phyloP scores from a whole-genome alignment of 805 yeast genomes.

The Saccharomycopsis vini region DNA sequence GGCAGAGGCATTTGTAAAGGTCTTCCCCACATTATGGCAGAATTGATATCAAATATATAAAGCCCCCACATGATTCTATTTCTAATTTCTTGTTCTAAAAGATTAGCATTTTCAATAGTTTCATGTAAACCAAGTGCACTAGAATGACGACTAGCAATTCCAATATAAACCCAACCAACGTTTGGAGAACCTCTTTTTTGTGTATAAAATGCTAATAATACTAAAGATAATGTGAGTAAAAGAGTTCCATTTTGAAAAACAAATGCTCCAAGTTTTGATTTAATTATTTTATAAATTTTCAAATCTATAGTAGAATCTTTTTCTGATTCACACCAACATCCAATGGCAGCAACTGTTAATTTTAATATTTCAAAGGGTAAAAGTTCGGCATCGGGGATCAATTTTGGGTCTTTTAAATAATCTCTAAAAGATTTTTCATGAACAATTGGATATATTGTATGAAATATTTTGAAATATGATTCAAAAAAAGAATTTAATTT shows the following conservation, averaged over 20 bases:
- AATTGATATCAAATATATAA: constrained; percentile 53
- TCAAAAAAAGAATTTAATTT: constrained; percentile 30
- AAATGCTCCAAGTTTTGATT: constrained; percentile 33
- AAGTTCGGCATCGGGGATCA: constrained; percentile 23
- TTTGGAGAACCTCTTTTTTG: constrained; percentile 60
- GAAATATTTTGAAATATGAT: constrained; percentile 50
- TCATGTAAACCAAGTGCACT: constrained; percentile 42
- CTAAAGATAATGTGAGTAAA: constrained; percentile 42
- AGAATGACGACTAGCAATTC: constrained; percentile 60
- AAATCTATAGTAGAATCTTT: constrained; percentile 39
- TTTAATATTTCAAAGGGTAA: constrained; percentile 35
- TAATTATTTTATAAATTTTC: constrained; percentile 47
- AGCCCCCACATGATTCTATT: constrained; percentile 64
- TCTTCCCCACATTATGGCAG: constrained; percentile 56
- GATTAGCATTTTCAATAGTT: constrained; percentile 25
- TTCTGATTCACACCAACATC: constrained; percentile 60
- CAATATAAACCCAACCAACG: constrained; percentile 61
- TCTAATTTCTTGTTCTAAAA: constrained; percentile 43
- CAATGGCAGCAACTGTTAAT: constrained; percentile 54
- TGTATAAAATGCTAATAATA: constrained; percentile 49
- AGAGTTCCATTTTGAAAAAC: constrained; percentile 55
- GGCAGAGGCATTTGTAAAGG: constrained; percentile 46
- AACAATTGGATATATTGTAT: constrained; percentile 53
- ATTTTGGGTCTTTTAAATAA: constrained; percentile 34
- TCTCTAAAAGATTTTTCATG: constrained; percentile 45